phyloP scores from a whole-genome alignment of 495 filamentous ascomycete species.

The Rhypophila decipiens region DNA sequence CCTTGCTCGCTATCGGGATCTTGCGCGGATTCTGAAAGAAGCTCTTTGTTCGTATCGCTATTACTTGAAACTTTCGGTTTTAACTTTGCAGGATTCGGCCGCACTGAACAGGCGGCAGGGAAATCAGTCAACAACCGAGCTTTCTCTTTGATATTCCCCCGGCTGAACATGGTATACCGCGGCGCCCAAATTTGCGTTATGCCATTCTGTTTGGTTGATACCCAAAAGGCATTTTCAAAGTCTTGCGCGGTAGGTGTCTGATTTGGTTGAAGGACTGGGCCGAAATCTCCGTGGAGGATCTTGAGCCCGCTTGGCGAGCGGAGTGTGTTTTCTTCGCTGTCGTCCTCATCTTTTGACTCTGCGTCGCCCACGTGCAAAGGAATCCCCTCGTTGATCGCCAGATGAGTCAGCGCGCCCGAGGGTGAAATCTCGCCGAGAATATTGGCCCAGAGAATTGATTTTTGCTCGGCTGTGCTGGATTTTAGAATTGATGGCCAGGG shows the following conservation, averaged over 20 bases:
- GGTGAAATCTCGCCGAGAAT: conserved; percentile 41
- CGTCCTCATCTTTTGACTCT: neutral
- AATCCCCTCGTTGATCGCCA: conserved; percentile 71
- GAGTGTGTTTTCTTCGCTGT: conserved; percentile 50
- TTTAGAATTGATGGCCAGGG: conserved; percentile 43
- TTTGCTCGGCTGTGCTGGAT: neutral
- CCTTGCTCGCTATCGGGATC: too few species aligned
- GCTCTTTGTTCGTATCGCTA: too few species aligned
- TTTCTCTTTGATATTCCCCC: conserved; percentile 88
- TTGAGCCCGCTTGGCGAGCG: conserved; percentile 57
- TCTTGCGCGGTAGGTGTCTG: conserved; percentile 30
- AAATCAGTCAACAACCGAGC: conserved; percentile 59
- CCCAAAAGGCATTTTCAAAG: conserved; percentile 66
- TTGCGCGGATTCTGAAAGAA: too few species aligned
- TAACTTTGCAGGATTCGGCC: too few species aligned
- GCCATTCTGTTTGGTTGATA: conserved; percentile 64
- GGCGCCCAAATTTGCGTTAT: conserved; percentile 85
- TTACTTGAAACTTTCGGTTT: too few species aligned
- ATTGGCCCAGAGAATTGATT: conserved; percentile 33
- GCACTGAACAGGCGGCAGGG: too few species aligned
- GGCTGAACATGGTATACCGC: conserved; percentile 82
- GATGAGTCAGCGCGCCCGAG: conserved; percentile 48
- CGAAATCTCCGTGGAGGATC: conserved; percentile 64
- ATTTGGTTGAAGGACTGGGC: conserved; percentile 29
- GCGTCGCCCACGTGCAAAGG: conserved; percentile 30